Evolutionary conservation across 202 grass and related monocot species (phyloP).

Genomic region (Hordeum pubiflorum): DNA sequence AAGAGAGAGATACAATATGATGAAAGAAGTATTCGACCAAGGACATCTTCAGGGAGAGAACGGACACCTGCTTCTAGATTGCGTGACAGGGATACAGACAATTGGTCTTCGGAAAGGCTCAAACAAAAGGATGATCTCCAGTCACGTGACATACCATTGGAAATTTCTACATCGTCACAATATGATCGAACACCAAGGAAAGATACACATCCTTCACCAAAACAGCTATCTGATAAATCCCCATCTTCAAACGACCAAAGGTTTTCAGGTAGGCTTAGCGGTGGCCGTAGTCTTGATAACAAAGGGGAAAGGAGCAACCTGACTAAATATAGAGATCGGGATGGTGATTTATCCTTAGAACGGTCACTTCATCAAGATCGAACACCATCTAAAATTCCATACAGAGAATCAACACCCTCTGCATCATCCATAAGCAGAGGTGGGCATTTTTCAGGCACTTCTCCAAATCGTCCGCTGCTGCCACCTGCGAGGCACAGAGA

Average conservation of each 20-base stretch:
- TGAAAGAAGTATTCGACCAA: slow-evolving; percentile 55
- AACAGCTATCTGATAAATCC: slow-evolving; percentile 63
- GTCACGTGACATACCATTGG: slow-evolving; percentile 40
- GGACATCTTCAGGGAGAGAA: slow-evolving; percentile 57
- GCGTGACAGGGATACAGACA: slow-evolving; percentile 50
- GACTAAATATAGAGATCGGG: slow-evolving; percentile 77
- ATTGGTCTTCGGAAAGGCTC: slow-evolving; percentile 44
- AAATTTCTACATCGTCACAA: slow-evolving; percentile 51
- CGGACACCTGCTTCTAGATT: slow-evolving; percentile 55
- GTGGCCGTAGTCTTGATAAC: slow-evolving; percentile 48
- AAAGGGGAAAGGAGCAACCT: slow-evolving; percentile 47
- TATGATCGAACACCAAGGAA: slow-evolving; percentile 69
- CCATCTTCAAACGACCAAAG: slow-evolving; percentile 54
- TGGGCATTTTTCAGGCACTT: slow-evolving; percentile 44
- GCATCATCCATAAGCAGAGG: slow-evolving; percentile 59
- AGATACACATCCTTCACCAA: slow-evolving; percentile 57
- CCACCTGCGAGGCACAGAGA: slow-evolving; percentile 52
- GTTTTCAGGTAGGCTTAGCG: slow-evolving; percentile 59
- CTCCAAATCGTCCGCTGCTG: slow-evolving; percentile 47
- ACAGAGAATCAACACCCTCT: slow-evolving; percentile 72
- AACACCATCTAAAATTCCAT: slow-evolving; percentile 39
- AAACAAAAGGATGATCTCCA: slow-evolving; percentile 61
- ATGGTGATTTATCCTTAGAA: slow-evolving; percentile 55
- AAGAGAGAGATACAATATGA: slow-evolving; percentile 58
- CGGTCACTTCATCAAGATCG: slow-evolving; percentile 47